Evolutionary conservation across 2,329 filamentous ascomycete genomes (phyloP).

Genomic region (Calycina herbarum): DNA sequence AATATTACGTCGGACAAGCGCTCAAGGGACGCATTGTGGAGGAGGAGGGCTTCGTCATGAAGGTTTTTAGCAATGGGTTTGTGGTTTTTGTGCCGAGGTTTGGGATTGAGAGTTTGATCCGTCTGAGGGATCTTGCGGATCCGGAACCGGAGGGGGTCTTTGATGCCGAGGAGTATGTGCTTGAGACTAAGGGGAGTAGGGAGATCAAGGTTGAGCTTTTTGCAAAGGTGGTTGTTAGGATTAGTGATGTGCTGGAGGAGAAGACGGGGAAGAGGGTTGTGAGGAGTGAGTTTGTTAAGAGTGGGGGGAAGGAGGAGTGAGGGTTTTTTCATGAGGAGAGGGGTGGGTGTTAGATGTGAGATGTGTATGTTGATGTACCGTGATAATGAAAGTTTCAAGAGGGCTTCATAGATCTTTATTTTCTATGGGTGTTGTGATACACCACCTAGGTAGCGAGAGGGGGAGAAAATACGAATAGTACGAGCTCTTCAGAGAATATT

Average conservation of each 20-base stretch:
- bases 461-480: not conserved
- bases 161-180: conserved; percentile 80
- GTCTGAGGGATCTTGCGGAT: conserved; percentile 77
- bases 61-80: conserved; percentile 95
- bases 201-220: conserved; percentile 75
- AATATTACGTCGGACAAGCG: conserved; percentile 97
- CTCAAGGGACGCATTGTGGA: conserved; percentile 75
- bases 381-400: not conserved
- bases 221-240: conserved; percentile 84
- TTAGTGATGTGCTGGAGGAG: conserved; percentile 92
- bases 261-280: conserved; percentile 93
- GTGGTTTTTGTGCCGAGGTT: conserved; percentile 95
- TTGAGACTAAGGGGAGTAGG: conserved; percentile 60
- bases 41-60: conserved; percentile 95
- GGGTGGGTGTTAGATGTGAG: not conserved
- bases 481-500: not conserved
- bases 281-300: conserved; percentile 65
- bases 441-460: not conserved
- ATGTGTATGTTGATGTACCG: not conserved
- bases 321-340: not conserved
- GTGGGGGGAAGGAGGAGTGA: conserved; percentile 20
- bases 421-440: not conserved
- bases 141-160: conserved; percentile 78
- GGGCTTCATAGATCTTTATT: too few species aligned
- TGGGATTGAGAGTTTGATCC: conserved; percentile 89